Evolutionary conservation across 768 basidiomycete genomes (phyloP), one percentile per base, ranked within the genome.

Genomic region (Calocybe cyanea): DNA sequence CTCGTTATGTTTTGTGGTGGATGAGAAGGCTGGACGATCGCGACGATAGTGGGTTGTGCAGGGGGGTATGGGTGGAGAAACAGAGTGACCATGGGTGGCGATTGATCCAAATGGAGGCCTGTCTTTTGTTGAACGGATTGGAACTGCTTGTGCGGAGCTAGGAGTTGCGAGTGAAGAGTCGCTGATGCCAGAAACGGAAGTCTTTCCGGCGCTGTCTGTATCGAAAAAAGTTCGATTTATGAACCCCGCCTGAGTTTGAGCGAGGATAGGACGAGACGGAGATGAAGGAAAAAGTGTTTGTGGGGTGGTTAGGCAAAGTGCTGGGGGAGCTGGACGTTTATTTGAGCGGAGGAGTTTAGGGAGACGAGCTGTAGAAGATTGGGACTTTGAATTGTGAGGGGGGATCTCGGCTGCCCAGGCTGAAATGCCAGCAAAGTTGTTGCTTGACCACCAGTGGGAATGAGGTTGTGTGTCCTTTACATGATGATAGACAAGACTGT

Each of bases 101-200:
- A 77, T 62, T 4, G 62, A 50, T 43, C 62, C 68, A 37, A 76
- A 57, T 0, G 73, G 68, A 9, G 58, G 49, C 45, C 57, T 58
- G 34, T 55, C 46, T 41, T 50, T 50, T 9, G 50, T 45, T 7
- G 52, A 42, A 10, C 63, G 60, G 10, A 78, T 65, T 53, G 73
- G 57, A 45, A 66, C 45, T 37, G 63, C 57, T 38, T 61, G 55
- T 52, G 66, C 59, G 46, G 71, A 78, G 45, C 62, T 66, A 14
- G 72, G 78, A 18, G 80, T 81, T 0, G 76, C 67, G 51, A 81
- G 63, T 39, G 76, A 75, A 0, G 78, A 74, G 20, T 76, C 75
- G 1, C 75, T 70, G 18, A 68, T 63, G 33, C 63, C 61, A n/a
- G 69, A 66, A 15, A 50, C 51, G 14, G 70, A 68, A 9, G 59